A percentile compares a stretch with the other conserved stretches of the same genome.
phyloP scores from a whole-genome alignment of 176 grass and related monocot species.

The Zea luxurians region DNA sequence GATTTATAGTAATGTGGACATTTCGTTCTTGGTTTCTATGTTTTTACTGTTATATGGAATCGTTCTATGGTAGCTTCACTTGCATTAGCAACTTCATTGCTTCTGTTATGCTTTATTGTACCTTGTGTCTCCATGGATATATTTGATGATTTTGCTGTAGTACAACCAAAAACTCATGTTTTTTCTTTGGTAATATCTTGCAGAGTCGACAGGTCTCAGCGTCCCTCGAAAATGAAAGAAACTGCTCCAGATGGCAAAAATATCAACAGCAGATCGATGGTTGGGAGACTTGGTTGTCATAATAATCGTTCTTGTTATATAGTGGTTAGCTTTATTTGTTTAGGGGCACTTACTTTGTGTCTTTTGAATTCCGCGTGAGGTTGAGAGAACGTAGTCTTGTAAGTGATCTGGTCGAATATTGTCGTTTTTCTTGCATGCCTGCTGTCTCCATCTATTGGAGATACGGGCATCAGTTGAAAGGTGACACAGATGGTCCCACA shows the following conservation, averaged over 20 bases:
- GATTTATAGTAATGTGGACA: not conserved
- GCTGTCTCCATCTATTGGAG: not conserved
- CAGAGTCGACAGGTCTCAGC: conserved; percentile 70
- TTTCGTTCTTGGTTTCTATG: not conserved
- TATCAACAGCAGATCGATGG: not conserved
- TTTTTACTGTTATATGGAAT: not conserved
- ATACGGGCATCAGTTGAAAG: not conserved
- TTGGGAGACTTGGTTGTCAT: conserved; percentile 11
- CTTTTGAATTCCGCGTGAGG: not conserved
- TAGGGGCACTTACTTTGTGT: conserved; percentile 8
- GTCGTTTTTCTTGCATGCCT: not conserved
- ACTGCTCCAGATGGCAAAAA: not conserved
- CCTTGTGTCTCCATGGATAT: not conserved
- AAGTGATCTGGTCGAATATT: too few species aligned
- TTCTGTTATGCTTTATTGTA: not conserved
- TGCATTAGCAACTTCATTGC: not conserved
- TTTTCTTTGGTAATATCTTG: conserved; percentile 27
- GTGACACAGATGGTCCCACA: too few species aligned
- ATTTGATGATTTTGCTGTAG: conserved; percentile 6
- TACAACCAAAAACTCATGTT: conserved; percentile 30
- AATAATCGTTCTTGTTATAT: conserved; percentile 39
- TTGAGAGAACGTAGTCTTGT: conserved; percentile 4
- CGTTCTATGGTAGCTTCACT: not conserved
- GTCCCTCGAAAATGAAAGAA: conserved; percentile 69
- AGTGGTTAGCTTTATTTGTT: conserved; percentile 22